phyloP scores from a whole-genome alignment of 2,329 filamentous ascomycete species.

The Pseudogymnoascus sp. region DNA sequence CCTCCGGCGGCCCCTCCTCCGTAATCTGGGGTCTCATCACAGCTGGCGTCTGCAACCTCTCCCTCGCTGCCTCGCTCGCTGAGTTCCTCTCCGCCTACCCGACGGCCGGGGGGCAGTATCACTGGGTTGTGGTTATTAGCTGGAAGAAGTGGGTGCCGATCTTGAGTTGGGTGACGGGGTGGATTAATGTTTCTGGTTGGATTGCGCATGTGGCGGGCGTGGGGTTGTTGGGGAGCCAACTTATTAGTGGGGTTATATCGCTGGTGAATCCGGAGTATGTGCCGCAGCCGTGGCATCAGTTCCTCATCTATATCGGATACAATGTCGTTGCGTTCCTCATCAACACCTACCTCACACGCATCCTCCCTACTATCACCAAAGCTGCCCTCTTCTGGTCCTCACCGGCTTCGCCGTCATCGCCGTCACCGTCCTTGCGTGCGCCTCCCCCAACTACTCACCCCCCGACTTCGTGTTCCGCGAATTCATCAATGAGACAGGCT shows the following conservation, averaged over 20 bases:
- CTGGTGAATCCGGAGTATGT: conserved; percentile 49
- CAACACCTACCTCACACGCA: conserved; percentile 43
- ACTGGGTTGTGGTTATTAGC: conserved; percentile 37
- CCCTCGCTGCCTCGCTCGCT: conserved; percentile 35
- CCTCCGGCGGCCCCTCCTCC: conserved; percentile 35
- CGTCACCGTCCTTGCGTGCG: conserved; percentile 41
- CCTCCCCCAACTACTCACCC: conserved; percentile 36
- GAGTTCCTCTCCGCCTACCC: conserved; percentile 38
- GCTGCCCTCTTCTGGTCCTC: conserved; percentile 32
- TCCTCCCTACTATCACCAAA: conserved; percentile 24
- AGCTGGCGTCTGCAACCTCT: conserved; percentile 39
- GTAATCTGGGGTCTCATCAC: conserved; percentile 36
- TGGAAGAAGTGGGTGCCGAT: conserved; percentile 33
- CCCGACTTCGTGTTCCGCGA: conserved; percentile 48
- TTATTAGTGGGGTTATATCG: conserved; percentile 45
- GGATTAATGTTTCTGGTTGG: conserved; percentile 47
- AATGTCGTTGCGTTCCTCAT: conserved; percentile 34
- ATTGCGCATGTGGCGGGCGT: conserved; percentile 49
- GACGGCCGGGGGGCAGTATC: conserved; percentile 39
- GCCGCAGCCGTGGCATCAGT: conserved; percentile 53
- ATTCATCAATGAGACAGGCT: conserved; percentile 44
- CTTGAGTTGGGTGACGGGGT: conserved; percentile 37
- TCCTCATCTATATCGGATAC: conserved; percentile 32
- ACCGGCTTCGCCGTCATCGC: conserved; percentile 38
- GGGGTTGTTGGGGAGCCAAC: conserved; percentile 40